Evolutionary conservation across 2,329 filamentous ascomycete species (phyloP), one percentile per base, ranked within the genome.

Genomic region (Aspergillus arachidicola): DNA sequence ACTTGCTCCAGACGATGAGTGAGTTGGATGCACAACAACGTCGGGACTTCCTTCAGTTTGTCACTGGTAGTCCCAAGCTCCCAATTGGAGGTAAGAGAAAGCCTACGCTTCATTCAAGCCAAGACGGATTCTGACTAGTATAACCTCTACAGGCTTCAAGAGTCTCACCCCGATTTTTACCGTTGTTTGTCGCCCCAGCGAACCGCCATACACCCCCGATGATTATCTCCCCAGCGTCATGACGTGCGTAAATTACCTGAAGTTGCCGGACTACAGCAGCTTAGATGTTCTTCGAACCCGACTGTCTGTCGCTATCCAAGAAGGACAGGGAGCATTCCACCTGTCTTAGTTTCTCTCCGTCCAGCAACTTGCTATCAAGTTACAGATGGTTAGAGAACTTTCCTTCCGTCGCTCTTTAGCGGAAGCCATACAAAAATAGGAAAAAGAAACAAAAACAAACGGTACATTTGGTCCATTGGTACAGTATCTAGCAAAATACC

Each of bases 151-250:
- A 97, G 94, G 95, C 64, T 99, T 99, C 86, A 97, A 96, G 82
- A 92, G 90, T 77, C 87, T 99, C 66, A 98, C 93, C 2, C 95
- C 95, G 23, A 97, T 98, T 90, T 98, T 99, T 76, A 99, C 95
- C 3, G 95, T 99, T 66, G 95, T 99, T 50, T 98, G 95, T 85
- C 97, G 97, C 79, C 94, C 94, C n/a, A 96, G 92, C 78, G 95
- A 99, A 75, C 89, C 93, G 19, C 95, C 95, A 1, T 95, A 94
- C 77, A 91, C 90, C 4, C 94, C 94, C 5, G 95, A 99, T 74
- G 95, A 99, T 81, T 99, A 98, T 73, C 86, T 99, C n/a, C 95
- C 96, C 14, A 98, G 94, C 76, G 96, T 99, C 77, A 99, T 99
- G 96, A 99, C 96, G 12, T 99, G 96, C 77, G 95, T 97, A 79